Conservation (phyloP, 192 early-diverging fungal species). For the Podochytrium sp. region DNA sequence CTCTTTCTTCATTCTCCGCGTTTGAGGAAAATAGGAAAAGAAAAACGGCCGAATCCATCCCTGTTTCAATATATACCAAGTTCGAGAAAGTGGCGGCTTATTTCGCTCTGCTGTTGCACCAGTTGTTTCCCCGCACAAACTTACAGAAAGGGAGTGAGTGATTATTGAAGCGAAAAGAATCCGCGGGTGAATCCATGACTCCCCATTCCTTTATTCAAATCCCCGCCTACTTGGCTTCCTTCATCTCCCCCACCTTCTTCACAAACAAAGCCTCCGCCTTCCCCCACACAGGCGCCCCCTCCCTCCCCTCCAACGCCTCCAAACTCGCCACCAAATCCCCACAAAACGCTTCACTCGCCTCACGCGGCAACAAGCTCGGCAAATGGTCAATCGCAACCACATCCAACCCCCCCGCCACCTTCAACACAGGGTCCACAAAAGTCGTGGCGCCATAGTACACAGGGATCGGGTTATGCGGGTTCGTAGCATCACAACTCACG, state of each 20-base stretch:
- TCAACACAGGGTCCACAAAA: conserved; percentile 88
- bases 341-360: conserved; percentile 87
- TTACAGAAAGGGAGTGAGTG: no score
- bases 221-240: background rate
- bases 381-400: conserved; percentile 97
- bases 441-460: conserved; percentile 92
- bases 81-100: no score
- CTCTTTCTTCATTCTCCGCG: no score
- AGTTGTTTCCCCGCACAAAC: no score
- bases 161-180: no score
- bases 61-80: no score
- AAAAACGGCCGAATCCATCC: no score
- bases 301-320: conserved; percentile 60
- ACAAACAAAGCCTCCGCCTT: conserved; percentile 84
- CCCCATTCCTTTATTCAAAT: no score
- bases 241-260: conserved; percentile 68
- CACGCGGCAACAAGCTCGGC: conserved; percentile 91
- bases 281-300: conserved; percentile 69
- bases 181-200: no score
- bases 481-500: conserved; percentile 95
- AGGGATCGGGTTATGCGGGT: conserved; percentile 97
- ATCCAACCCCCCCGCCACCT: conserved; percentile 74
- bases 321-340: conserved; percentile 85
- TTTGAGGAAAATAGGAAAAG: no score
- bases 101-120: no score